Conservation (phyloP, 768 basidiomycete genomes). For the Tylopilus intermedius region DNA sequence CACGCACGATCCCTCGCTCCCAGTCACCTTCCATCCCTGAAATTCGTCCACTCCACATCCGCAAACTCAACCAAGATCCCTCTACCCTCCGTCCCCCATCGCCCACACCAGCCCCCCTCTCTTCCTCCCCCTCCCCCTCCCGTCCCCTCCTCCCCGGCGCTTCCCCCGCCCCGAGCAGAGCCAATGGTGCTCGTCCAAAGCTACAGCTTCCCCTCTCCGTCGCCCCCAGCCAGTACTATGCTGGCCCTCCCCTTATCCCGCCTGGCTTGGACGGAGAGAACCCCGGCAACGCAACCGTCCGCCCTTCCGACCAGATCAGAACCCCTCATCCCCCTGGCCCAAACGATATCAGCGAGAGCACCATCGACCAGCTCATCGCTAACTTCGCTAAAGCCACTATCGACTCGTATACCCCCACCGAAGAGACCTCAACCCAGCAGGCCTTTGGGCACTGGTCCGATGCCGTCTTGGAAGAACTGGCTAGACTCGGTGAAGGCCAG, state of each 20-base stretch:
- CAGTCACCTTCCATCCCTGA: conserved; percentile 40
- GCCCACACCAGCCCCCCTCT: conserved; percentile 24
- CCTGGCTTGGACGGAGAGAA: conserved; percentile 34
- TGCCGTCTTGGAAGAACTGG: conserved; percentile 67
- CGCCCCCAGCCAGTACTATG: conserved; percentile 29
- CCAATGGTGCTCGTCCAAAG: conserved; percentile 30
- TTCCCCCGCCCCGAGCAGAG: conserved; percentile 13
- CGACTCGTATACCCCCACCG: conserved; percentile 32
- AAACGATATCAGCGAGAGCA: conserved; percentile 28
- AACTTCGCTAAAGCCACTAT: conserved; percentile 27
- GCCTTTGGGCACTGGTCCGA: conserved; percentile 52
- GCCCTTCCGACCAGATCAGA: conserved; percentile 34
- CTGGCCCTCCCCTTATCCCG: conserved; percentile 30
- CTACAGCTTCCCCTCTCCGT: conserved; percentile 33
- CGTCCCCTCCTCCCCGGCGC: conserved; percentile 31
- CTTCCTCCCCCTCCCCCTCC: conserved; percentile 31
- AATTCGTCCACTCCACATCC: conserved; percentile 38
- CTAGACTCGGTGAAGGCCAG: conserved; percentile 87
- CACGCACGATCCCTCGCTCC: conserved; percentile 40
- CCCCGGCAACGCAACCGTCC: conserved; percentile 39
- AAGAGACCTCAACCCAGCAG: conserved; percentile 30
- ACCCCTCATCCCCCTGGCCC: conserved; percentile 29
- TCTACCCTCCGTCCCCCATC: conserved; percentile 26
- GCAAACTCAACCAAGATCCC: conserved; percentile 32
- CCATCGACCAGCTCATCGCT: conserved; percentile 35